Evolutionary conservation across 2,329 filamentous ascomycete genomes (phyloP), one percentile per base, ranked within the genome.

Genomic region (Hymenoscyphus fraxineus): DNA sequence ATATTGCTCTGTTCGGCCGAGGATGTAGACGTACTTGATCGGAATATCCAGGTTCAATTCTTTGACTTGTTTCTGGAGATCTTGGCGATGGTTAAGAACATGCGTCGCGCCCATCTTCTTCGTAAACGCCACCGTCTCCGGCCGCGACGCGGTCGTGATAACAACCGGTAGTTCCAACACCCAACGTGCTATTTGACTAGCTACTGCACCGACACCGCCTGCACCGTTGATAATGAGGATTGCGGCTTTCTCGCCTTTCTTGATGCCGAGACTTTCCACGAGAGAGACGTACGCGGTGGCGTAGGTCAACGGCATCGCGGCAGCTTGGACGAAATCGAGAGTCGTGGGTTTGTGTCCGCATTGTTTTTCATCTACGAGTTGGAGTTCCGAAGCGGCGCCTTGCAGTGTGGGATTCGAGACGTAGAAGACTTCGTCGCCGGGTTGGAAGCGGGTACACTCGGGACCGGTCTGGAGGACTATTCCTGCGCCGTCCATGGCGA

Each of bases 161-260:
- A 80, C 78, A n/a, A 77, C 75, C 0, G 78, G 78, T 4, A 81
- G 65, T 16, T 76, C 72, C 9, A 80, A 67, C 7, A 79, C 64
- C 6, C 73, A 66, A 0, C 78, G 73, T 1, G 79, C 80, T 61
- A 82, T 78, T 69, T 82, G 80, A 6, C 74, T 78, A 2, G 79
- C 79, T 7, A 80, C 75, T 13, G 75, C 76, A 7, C 80, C 80
- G 35, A 81, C 78, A 47, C 78, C 80, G 38, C 80, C 80, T 1
- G 76, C 75, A 1, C 80, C 80, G 64, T 82, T 82, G 68, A 81
- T 76, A 65, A 81, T 81, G 27, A 82, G 65, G 13, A 80, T 71
- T 19, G 72, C 76, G 32, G 75, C 73, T n/a, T 76, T 13, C 41
- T 67, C 66, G 15, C 54, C 62, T 44, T 66, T 51, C 3, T 38